Base-by-base conservation (phyloP, 257 asterid genomes). In the Mentha longifolia region DNA sequence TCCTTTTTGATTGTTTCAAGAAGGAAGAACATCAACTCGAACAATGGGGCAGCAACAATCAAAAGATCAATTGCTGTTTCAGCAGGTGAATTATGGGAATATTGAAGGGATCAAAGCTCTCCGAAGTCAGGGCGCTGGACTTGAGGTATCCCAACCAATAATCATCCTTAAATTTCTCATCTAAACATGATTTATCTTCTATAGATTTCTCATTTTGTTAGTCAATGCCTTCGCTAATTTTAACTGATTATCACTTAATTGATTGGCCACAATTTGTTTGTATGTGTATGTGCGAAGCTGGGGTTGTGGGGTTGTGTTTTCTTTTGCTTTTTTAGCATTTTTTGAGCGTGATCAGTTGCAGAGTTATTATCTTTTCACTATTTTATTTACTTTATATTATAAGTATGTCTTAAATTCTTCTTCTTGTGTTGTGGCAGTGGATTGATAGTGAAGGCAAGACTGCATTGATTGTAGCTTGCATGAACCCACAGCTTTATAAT, bases 31-130 rank as follows among this genome's bases (percentile, higher is more conserved):
- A 6, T 15, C 19, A 30, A 11, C 37, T 11, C 10, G 4, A 54
- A 55, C 5, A 56, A 94, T 94, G 99, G 99, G 99, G 66, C 96
- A 81, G 74, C 90, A 83, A 68, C 95, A 86, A 83, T 94, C 99
- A 43, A 91, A 86, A 75, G 99, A 77, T 72, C 95, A 89, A 78
- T 81, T 91, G 81, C 63, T 94, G 84, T 84, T 73, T 69, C 92
- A 94, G 84, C 97, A 91, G 75, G 99, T 91, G 50, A 89, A 78
- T 79, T 79, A 80, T 82, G 99, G 96, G 42, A 86, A 85, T 30
- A 43, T 67, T 30, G 96, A 91, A 50, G 92, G 90, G 64, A 91
- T 94, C 85, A 94, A 85, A 88, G 70, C 97, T 75, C 97, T 94
- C 52, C 89, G 80, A 50, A 74, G 71, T 5, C 92, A 91, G 54